These are phyloP conservation scores for Edaphochlamys debaryana DNA, from an alignment of 139 green algal species.

Conservation along the genomic window DNA sequence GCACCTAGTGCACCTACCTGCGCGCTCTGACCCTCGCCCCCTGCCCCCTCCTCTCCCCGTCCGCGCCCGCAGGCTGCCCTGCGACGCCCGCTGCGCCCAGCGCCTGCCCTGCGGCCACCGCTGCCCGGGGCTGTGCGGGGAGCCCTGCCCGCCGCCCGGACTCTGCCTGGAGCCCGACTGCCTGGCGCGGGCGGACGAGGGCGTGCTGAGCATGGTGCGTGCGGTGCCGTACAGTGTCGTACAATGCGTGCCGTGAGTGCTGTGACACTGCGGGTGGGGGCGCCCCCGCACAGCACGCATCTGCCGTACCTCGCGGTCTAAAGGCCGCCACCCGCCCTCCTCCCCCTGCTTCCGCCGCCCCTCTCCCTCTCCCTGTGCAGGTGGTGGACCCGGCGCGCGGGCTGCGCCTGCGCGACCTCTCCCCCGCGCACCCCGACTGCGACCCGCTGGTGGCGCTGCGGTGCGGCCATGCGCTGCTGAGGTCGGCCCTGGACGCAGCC, in stretches of 20 bases:
- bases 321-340: background rate
- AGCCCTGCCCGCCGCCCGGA: conserved; percentile 7
- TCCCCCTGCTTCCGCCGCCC: background rate
- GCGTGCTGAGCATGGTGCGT: background rate
- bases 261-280: no score
- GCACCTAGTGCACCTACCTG: no score
- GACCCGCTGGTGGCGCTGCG: conserved; percentile 69
- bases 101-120: conserved; percentile 33
- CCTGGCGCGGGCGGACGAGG: background rate
- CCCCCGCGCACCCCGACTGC: conserved; percentile 50
- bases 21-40: no score
- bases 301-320: background rate
- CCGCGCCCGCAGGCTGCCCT: conserved; percentile 62
- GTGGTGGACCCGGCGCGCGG: conserved; percentile 64
- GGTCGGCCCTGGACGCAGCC: conserved; percentile 53
- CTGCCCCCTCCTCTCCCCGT: background rate
- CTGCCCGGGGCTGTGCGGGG: conserved; percentile 43
- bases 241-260: background rate
- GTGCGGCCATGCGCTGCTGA: conserved; percentile 68
- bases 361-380: conserved; percentile 34
- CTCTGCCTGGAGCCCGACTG: conserved; percentile 34
- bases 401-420: conserved; percentile 53
- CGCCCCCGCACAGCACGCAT: no score
- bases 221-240: background rate
- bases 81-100: conserved; percentile 65